Base-by-base conservation (phyloP, 2,329 filamentous ascomycete genomes). In the Dothiorella sarmentorum region DNA sequence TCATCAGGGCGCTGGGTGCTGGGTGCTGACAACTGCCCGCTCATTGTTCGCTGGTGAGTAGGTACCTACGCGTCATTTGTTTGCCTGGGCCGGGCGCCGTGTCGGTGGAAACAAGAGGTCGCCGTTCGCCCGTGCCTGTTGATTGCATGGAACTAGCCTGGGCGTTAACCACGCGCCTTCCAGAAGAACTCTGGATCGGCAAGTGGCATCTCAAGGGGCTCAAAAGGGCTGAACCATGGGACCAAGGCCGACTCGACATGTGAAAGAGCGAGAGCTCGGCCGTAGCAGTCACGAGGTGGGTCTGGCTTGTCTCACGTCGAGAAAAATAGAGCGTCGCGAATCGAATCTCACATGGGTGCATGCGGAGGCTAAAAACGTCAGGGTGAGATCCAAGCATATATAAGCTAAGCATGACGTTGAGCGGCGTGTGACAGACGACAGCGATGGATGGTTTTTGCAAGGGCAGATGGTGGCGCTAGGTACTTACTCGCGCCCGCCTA, bases 251-350 rank as follows among this genome's bases (percentile, higher is more conserved):
- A n/a, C 33, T 27, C 20, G 33, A 35, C 49, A 53, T 53, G 49
- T 53, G 49, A 53, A 53, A 53, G 49, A 15, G 17, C 24, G 15
- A 35, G n/a, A n/a, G n/a, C 31, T 52, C 49, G 49, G 49, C 49
- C 49, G 49, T 53, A 53, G 49, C 24, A 35, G 49, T 53, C 49
- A 53, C 49, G 49, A 53, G 49, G 49, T 53, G 49, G 49, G 49
- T 38, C 49, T 38, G 47, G 35, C 49, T 18, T 40, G 49, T 53
- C 49, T 53, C 49, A 53, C 40, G 33, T 40, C 33, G 9, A 17
- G 15, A 18, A 17, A 15, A n/a, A 45, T 22, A 26, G 24, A 52
- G 49, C 49, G 49, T 53, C 49, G 49, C 49, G 33, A 53, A 53
- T 53, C 49, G 33, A 53, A 53, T 53, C 49, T 53, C 49, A 40